phyloP scores from a whole-genome alignment of 1,139 yeast genomes.

The Geotrichum cucujoidarum region DNA sequence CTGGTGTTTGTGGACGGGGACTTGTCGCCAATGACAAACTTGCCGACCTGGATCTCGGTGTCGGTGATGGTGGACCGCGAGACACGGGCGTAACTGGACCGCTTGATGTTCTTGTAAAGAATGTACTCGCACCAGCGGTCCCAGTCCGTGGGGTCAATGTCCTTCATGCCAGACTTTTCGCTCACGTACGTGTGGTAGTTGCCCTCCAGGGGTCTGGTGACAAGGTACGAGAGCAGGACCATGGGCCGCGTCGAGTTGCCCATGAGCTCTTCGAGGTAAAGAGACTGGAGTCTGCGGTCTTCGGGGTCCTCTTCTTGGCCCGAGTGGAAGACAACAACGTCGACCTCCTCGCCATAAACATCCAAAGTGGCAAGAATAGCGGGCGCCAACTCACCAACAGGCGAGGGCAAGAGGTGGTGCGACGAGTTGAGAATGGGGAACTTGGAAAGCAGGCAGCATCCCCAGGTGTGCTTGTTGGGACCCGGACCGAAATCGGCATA shows the following conservation, averaged over 20 bases:
- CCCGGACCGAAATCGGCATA: constrained; percentile 97
- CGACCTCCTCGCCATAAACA: constrained; percentile 78
- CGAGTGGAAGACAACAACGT: constrained; percentile 93
- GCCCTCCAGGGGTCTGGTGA: constrained; percentile 79
- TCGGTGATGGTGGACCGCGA: constrained; percentile 93
- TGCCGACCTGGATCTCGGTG: constrained; percentile 93
- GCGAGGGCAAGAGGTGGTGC: constrained; percentile 89
- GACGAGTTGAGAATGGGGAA: constrained; percentile 88
- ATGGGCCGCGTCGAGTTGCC: constrained; percentile 71
- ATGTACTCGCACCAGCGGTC: constrained; percentile 99
- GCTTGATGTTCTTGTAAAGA: constrained; percentile 75
- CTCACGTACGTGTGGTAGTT: constrained; percentile 90
- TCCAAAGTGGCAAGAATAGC: constrained; percentile 95
- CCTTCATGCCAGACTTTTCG: constrained; percentile 78
- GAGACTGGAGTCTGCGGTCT: constrained; percentile 83
- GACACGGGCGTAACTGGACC: constrained; percentile 91
- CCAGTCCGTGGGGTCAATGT: constrained; percentile 89
- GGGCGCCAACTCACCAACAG: constrained; percentile 97
- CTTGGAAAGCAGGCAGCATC: constrained; percentile 84
- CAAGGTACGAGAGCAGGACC: constrained; percentile 80
- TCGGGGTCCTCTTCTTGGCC: constrained; percentile 98
- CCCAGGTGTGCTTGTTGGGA: constrained; percentile 98
- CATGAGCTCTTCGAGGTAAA: constrained; percentile 74
- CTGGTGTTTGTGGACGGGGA: constrained; percentile 51
- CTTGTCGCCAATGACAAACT: constrained; percentile 58